Evolutionary conservation across 805 yeast genomes (phyloP), one percentile per base, ranked within the genome.

Genomic region (Nematodospora valgi): DNA sequence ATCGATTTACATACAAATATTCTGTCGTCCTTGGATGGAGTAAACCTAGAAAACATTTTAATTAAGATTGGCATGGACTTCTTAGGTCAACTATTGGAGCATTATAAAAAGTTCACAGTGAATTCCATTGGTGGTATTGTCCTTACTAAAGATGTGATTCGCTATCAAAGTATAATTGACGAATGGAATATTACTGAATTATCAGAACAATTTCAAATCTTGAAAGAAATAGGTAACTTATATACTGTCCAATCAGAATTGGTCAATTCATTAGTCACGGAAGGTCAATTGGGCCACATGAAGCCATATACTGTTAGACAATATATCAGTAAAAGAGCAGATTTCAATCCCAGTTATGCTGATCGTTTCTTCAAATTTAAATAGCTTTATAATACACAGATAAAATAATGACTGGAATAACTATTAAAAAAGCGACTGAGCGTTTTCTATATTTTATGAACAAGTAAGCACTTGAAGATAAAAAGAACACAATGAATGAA

Each of bases 231-330:
- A 41, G 87, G 91, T 21, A 86, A 86, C 49, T 63, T 89, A 40
- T 89, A 81, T 56, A 82, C 95, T 0, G 95, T 86, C 12, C 93
- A 85, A 51, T 83, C 91, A 2, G 84, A 84, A 38, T 70, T 86
- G 47, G 63, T 88, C 36, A 79, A 79, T 43, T 84, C 95, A 1
- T 68, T 88, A 50, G 78, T 87, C 2, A 78, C 80, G 26, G 96
- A 87, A 50, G 93, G 95, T 1, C 86, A 80, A 47, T 64, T 88
- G 43, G 78, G 81, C 1, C 70, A 69, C 38, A 68, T 86, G 53
- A 80, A 78, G 51, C 79, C 80, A 7, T 70, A 68, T 31, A 62
- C 82, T 5, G 64, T 86, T 22, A 72, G 82, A 39, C 82, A 76
- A 45, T 84, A 81, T 45, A 76, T 86, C 30, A 59, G 79, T 7